A percentile compares a stretch with the other conserved stretches of the same genome.
Conservation (phyloP, 768 basidiomycete genomes). For the Pleurotus citrinopileatus region DNA sequence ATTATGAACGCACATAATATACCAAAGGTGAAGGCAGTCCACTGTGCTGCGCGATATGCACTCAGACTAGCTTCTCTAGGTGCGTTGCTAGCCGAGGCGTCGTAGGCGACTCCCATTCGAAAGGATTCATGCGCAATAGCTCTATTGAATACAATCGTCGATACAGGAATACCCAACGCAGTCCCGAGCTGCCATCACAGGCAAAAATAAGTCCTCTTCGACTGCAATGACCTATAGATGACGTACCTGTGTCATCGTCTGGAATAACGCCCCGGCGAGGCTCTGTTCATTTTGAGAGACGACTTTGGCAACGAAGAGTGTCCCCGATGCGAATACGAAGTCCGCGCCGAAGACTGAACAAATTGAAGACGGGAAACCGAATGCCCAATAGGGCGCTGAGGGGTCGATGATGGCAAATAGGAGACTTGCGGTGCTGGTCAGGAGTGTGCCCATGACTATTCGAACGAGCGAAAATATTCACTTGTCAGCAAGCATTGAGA, state of each 20-base stretch:
- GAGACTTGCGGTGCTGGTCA: slow-evolving; percentile 45
- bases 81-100: slow-evolving; percentile 24
- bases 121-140: slow-evolving; percentile 28
- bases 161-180: slow-evolving; percentile 53
- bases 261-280: slow-evolving; percentile 58
- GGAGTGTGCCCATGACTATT: slow-evolving; percentile 35
- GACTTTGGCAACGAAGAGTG: slow-evolving; percentile 53
- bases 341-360: slow-evolving; percentile 57
- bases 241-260: slow-evolving; percentile 55
- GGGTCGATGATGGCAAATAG: slow-evolving; percentile 55
- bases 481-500: too few relatives aligned
- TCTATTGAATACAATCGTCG: slow-evolving; percentile 53
- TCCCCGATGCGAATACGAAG: slow-evolving; percentile 57
- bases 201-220: too few relatives aligned
- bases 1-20: slow-evolving; percentile 45
- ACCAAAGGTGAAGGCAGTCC: slow-evolving; percentile 49
- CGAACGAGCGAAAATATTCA: too few relatives aligned
- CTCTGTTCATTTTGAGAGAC: slow-evolving; percentile 54
- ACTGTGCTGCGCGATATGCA: slow-evolving; percentile 53
- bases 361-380: slow-evolving; percentile 55
- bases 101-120: slow-evolving; percentile 29
- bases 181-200: slow-evolving; percentile 58
- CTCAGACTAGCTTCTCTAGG: slow-evolving; percentile 33
- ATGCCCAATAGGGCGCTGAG: slow-evolving; percentile 52
- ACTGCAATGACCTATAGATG: too few relatives aligned